A percentile compares a stretch with the other conserved stretches of the same genome.
Conservation (phyloP, 495 filamentous ascomycete species). For the Penicillium steckii region DNA sequence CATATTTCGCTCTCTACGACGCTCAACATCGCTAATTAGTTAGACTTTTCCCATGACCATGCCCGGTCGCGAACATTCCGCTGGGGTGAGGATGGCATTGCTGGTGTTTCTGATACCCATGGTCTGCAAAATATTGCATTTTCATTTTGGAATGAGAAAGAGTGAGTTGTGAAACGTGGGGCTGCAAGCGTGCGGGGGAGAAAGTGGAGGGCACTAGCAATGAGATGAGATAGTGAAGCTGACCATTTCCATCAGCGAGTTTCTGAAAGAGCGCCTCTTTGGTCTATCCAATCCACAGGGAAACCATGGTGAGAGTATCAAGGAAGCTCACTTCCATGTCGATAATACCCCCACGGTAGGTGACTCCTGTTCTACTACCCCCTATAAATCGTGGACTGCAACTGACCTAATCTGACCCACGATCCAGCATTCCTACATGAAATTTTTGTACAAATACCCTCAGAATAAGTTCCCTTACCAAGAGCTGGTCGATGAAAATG, state of each 20-base stretch:
- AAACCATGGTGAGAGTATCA: slow-evolving; percentile 94
- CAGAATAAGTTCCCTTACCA: slow-evolving; percentile 90
- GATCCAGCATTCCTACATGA: slow-evolving; percentile 93
- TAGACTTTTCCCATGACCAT: slow-evolving; percentile 92
- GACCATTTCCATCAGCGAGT: slow-evolving; percentile 49
- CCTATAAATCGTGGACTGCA: background rate
- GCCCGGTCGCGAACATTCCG: slow-evolving; percentile 82
- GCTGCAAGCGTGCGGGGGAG: background rate
- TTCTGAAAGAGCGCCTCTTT: slow-evolving; percentile 91
- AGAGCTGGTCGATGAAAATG: slow-evolving; percentile 80
- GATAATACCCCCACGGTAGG: slow-evolving; percentile 78
- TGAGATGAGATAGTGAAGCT: too few species aligned
- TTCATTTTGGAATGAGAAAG: slow-evolving; percentile 96
- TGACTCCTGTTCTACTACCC: too few species aligned
- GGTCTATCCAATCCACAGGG: slow-evolving; percentile 94
- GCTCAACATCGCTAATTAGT: background rate
- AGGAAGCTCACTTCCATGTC: slow-evolving; percentile 92
- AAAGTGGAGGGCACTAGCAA: background rate
- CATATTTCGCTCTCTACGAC: background rate
- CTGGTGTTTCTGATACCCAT: slow-evolving; percentile 90
- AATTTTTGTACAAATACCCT: slow-evolving; percentile 95
- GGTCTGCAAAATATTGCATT: slow-evolving; percentile 89
- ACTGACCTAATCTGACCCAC: background rate
- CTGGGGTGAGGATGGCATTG: slow-evolving; percentile 98
- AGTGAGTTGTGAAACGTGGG: slow-evolving; percentile 56